Conservation (phyloP, 2,329 filamentous ascomycete genomes). For the Pseudopithomyces maydicus region DNA sequence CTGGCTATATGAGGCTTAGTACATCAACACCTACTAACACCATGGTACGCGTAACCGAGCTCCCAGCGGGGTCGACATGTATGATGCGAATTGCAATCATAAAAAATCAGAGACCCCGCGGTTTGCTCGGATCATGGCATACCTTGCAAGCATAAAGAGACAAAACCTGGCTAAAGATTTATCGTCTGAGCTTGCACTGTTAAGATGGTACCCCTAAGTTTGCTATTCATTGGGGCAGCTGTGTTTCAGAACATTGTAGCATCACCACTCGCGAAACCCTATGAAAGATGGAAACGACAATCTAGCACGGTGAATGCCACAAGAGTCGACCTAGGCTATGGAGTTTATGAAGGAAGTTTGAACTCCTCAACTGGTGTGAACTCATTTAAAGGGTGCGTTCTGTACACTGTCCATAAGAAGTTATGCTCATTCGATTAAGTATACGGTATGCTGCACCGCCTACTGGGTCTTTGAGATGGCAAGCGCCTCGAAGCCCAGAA, state of each 20-base stretch:
- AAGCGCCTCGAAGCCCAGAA: constrained; percentile 17
- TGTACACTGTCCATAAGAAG: background rate
- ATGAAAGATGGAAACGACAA: constrained; percentile 11
- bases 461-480: constrained; percentile 22
- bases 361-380: constrained; percentile 23
- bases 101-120: background rate
- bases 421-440: constrained; percentile 9
- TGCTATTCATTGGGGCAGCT: background rate
- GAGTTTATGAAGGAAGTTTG: constrained; percentile 21
- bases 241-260: background rate
- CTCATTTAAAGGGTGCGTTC: constrained; percentile 27
- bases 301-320: constrained; percentile 3
- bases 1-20: background rate
- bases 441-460: constrained; percentile 28
- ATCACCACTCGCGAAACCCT: constrained; percentile 8
- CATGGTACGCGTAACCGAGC: too few relatives aligned
- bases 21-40: background rate
- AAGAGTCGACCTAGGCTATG: constrained; percentile 30
- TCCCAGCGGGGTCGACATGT: background rate
- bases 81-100: background rate
- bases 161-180: background rate
- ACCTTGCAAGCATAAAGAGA: background rate
- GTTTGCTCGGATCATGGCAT: background rate
- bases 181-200: background rate
- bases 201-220: constrained; percentile 1